Base-by-base conservation (phyloP, 345 rosid genomes). In the Eutrema yunnanense region DNA sequence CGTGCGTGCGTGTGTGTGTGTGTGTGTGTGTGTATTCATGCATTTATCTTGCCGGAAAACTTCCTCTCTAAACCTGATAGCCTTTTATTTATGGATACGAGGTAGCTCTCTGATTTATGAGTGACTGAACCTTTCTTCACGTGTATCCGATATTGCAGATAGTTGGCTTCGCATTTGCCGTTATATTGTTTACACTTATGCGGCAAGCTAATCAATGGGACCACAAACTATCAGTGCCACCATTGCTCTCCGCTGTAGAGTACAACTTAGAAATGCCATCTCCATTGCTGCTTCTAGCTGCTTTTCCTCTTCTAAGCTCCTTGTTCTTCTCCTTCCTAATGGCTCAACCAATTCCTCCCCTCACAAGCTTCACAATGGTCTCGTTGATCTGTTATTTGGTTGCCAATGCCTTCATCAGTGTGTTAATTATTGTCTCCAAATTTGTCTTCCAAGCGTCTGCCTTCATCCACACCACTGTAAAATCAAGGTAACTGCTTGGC, bases 191-290 rank as follows among this genome's bases (percentile, higher is more conserved):
- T 43, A 88, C 92, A 71, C 82, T 92, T 69, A 95, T 89, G 97
- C 84, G 82, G 52, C 99, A 95, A 86, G 88, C 87, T 60, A 79
- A 72, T 81, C 86, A 86, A 37, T 85, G 91, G 93, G 88, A 89
- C 80, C 77, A 76, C 62, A 81, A 81, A 77, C 72, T 81, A 78
- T 87, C 89, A 13, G 79, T 89, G 73, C 96, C 99, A 67, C 82
- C 93, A 60, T 67, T 90, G 81, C 80, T 91, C 70, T 62, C 85
- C 56, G 96, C 92, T 56, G 81, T 95, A 65, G 96, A 89, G 54
- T 81, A 79, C 81, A 95, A 95, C 82, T 83, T 95, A 81, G 87
- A 81, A 79, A 76, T 90, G 80, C 93, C 96, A 51, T 78, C 83
- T 19, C 96, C 96, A 30, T 87, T 88, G 81, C 76, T 87, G 67